These are phyloP conservation scores for Monosporascus sp. DNA, from an alignment of 2,329 filamentous ascomycete genomes.

Conservation along the genomic window DNA sequence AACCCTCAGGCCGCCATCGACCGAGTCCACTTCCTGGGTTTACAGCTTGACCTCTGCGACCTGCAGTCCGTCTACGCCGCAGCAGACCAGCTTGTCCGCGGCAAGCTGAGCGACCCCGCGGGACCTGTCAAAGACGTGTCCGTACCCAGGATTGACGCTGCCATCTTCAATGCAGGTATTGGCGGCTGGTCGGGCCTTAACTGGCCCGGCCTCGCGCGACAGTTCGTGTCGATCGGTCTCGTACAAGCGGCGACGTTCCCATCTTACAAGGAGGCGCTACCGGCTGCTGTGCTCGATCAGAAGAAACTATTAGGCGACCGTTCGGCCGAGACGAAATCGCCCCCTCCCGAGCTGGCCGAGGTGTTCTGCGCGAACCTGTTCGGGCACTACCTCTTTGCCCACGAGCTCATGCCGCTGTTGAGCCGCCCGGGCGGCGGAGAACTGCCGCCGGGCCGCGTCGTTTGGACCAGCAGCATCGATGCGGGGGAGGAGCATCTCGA, in stretches of 20 bases:
- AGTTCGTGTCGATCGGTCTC: conserved; percentile 54
- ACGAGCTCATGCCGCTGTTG: conserved; percentile 74
- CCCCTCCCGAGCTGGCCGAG: conserved; percentile 64
- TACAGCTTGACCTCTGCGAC: conserved; percentile 58
- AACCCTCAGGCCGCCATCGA: conserved; percentile 38
- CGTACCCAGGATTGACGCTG: conserved; percentile 68
- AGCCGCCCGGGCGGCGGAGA: conserved; percentile 37
- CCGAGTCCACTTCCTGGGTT: conserved; percentile 54
- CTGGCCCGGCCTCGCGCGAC: conserved; percentile 55
- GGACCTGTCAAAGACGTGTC: conserved; percentile 33
- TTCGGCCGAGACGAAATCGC: conserved; percentile 18
- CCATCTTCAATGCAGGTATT: conserved; percentile 84
- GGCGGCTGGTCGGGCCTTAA: conserved; percentile 80
- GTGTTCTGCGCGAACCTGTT: conserved; percentile 93
- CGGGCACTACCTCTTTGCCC: conserved; percentile 86
- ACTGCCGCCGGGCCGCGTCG: conserved; percentile 57
- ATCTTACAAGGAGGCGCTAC: conserved; percentile 62
- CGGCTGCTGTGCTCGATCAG: conserved; percentile 39
- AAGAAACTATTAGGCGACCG: conserved; percentile 24
- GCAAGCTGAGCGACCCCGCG: conserved; percentile 41
- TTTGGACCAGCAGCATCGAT: conserved; percentile 87
- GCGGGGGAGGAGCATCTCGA: conserved; percentile 51
- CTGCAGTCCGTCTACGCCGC: conserved; percentile 45
- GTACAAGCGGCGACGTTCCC: conserved; percentile 71
- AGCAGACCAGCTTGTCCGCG: conserved; percentile 41